Conservation (phyloP, 768 basidiomycete genomes). For the Lepiota venenata region DNA sequence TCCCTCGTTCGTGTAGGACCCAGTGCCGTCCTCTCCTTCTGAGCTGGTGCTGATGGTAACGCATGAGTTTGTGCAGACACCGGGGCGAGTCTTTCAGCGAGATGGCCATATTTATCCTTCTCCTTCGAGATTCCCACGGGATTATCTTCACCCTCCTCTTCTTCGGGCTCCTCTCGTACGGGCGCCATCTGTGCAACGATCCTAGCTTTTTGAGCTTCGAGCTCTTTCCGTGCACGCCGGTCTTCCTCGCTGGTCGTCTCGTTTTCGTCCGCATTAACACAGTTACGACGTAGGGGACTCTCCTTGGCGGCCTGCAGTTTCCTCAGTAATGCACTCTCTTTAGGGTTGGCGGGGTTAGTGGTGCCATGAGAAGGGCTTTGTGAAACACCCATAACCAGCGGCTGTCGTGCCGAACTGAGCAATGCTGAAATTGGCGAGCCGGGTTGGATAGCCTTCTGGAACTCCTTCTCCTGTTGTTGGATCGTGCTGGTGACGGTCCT, state of each 20-base stretch:
- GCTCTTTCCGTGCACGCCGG: conserved; percentile 56
- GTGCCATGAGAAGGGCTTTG: conserved; percentile 16
- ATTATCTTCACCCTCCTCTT: conserved; percentile 27
- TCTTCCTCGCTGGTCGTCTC: conserved; percentile 32
- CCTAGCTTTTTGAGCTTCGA: conserved; percentile 88
- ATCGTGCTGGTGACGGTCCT: conserved; percentile 54
- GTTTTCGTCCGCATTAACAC: conserved; percentile 20
- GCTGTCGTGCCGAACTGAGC: conserved; percentile 85
- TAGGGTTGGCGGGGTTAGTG: conserved; percentile 17
- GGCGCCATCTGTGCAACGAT: conserved; percentile 95
- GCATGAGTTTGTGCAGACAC: neutral
- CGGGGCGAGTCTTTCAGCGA: conserved; percentile 5
- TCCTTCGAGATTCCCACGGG: conserved; percentile 8
- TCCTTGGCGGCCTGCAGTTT: conserved; percentile 59
- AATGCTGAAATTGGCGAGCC: conserved; percentile 92
- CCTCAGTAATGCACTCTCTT: conserved; percentile 40
- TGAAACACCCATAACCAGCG: conserved; percentile 64
- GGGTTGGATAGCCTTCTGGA: conserved; percentile 93
- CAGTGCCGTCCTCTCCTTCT: conserved; percentile 4
- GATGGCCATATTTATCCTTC: conserved; percentile 23
- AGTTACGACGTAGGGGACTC: conserved; percentile 48
- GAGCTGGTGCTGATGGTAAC: neutral
- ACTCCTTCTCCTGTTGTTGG: conserved; percentile 91
- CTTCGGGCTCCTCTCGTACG: conserved; percentile 41
- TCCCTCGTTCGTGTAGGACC: conserved; percentile 10